Percentiles rank a stretch among this genome's conserved stretches.
Evolutionary conservation across 768 basidiomycete species (phyloP).

Genomic region (Calocybe gangraenosa): DNA sequence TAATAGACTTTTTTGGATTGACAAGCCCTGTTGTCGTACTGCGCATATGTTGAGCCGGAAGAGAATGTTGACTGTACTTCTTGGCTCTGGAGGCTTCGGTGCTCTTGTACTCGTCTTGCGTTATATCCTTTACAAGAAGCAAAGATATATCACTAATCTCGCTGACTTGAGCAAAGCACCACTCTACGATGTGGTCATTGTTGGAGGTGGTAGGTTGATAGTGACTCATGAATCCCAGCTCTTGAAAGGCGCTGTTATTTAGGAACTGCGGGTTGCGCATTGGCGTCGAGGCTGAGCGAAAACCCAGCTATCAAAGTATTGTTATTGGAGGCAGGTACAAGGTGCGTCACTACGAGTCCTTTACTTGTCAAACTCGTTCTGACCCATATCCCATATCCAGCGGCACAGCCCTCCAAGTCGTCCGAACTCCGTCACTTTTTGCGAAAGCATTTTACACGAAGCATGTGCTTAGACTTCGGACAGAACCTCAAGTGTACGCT

Average conservation of each 20-base stretch:
- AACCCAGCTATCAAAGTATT: conserved; percentile 46
- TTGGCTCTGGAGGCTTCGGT: conserved; percentile 17
- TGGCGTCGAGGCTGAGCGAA: conserved; percentile 56
- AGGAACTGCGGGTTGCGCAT: conserved; percentile 59
- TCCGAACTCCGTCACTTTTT: conserved; percentile 38
- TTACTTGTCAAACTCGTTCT: neutral
- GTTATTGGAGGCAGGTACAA: conserved; percentile 55
- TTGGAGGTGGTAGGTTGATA: conserved; percentile 43
- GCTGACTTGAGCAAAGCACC: conserved; percentile 18
- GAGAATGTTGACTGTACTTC: neutral
- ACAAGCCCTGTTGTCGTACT: too few species aligned
- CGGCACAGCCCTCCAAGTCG: conserved; percentile 33
- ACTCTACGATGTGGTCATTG: conserved; percentile 47
- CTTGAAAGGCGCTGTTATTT: neutral
- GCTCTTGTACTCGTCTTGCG: conserved; percentile 22
- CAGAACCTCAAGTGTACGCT: conserved; percentile 50
- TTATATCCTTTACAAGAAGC: conserved; percentile 15
- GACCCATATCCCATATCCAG: conserved; percentile 23
- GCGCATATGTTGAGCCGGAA: too few species aligned
- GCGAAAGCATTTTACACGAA: conserved; percentile 34
- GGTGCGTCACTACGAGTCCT: conserved; percentile 29
- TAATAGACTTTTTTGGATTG: too few species aligned
- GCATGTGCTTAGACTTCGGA: conserved; percentile 47
- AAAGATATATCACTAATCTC: conserved; percentile 23
- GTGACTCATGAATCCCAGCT: neutral